A percentile compares a stretch with the other conserved stretches of the same genome.
phyloP scores from a whole-genome alignment of 495 filamentous ascomycete genomes.

The Astrothelium macrocarpum region DNA sequence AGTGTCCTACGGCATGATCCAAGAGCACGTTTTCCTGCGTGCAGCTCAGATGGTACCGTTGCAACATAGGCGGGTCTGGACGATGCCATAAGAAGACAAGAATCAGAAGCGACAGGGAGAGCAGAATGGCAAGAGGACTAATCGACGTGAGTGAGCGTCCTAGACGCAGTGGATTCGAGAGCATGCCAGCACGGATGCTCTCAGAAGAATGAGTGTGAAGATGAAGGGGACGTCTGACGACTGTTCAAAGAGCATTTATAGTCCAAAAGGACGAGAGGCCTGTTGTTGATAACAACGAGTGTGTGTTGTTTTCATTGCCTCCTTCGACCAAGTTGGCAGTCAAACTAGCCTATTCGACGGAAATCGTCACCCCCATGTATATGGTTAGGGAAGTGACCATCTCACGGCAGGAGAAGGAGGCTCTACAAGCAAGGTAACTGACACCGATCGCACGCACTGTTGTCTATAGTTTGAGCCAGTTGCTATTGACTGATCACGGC shows the following conservation, averaged over 20 bases:
- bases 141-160: not conserved
- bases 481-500: not conserved
- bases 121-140: not conserved
- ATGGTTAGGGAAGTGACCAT: not conserved
- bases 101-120: not conserved
- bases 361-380: not conserved
- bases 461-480: not conserved
- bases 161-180: not conserved
- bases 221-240: not conserved
- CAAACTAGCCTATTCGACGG: not conserved
- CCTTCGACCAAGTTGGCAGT: not conserved
- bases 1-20: not conserved
- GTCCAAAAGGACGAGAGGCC: not conserved
- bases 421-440: not conserved
- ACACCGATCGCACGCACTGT: not conserved
- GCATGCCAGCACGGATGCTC: not conserved
- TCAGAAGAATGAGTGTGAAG: not conserved
- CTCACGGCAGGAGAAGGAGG: not conserved
- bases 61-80: not conserved
- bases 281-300: not conserved
- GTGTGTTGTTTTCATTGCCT: not conserved
- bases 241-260: not conserved
- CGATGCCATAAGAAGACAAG: not conserved
- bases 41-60: not conserved
- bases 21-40: not conserved